Evolutionary conservation across 306 rosid genomes (phyloP).

Genomic region (Comarum palustre): DNA sequence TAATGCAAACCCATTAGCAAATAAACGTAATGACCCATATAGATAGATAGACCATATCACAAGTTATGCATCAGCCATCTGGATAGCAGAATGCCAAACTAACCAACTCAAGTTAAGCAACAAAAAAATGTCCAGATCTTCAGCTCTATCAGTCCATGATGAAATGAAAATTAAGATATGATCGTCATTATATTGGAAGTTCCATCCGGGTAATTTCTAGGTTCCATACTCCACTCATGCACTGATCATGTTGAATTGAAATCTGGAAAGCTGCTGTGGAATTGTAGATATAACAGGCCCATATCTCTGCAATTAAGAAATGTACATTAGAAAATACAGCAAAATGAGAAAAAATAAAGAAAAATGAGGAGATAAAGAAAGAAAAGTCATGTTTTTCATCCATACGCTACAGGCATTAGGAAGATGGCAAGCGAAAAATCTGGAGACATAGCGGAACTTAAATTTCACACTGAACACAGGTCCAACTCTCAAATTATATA

Average conservation of each 20-base stretch:
- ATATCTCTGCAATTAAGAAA: slow-evolving; percentile 65
- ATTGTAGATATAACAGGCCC: slow-evolving; percentile 97
- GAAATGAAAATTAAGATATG: slow-evolving; percentile 13
- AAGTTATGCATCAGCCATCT: slow-evolving; percentile 14
- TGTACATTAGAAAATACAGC: neutral
- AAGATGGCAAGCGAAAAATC: neutral
- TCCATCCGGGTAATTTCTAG: slow-evolving; percentile 11
- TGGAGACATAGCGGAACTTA: neutral
- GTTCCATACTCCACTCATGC: slow-evolving; percentile 37
- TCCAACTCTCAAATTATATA: neutral
- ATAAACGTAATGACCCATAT: slow-evolving; percentile 11
- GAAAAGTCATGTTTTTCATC: neutral
- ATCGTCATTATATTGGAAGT: neutral
- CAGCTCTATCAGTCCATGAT: slow-evolving; percentile 17
- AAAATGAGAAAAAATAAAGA: neutral
- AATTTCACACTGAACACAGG: neutral
- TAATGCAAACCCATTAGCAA: slow-evolving; percentile 9
- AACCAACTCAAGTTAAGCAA: slow-evolving; percentile 28
- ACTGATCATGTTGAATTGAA: slow-evolving; percentile 96
- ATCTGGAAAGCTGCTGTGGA: slow-evolving; percentile 97
- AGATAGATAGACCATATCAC: slow-evolving; percentile 13
- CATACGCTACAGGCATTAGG: neutral
- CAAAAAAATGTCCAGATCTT: slow-evolving; percentile 17
- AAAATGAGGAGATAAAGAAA: neutral
- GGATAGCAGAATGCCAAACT: slow-evolving; percentile 18